Percentiles rank a stretch among this genome's conserved stretches.
phyloP scores from a whole-genome alignment of 192 early-diverging fungal genomes.

The Radiomyces spectabilis region DNA sequence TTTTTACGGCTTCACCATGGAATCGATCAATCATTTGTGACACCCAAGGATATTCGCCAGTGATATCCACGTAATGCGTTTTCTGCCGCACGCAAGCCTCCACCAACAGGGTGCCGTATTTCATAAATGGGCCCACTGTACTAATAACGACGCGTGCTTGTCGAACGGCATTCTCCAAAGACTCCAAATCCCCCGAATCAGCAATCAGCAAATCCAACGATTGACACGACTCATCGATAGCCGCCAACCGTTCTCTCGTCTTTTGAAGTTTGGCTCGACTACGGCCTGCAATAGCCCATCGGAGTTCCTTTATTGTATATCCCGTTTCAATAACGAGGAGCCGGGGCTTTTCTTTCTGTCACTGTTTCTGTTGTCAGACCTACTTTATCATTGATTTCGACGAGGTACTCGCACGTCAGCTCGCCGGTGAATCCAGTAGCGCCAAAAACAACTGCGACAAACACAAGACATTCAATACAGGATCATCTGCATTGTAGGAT shows the following conservation, averaged over 20 bases:
- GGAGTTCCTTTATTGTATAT: constrained; percentile 39
- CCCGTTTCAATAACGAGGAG: neutral
- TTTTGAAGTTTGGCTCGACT: constrained; percentile 55
- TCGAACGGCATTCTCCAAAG: constrained; percentile 51
- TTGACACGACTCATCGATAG: constrained; percentile 38
- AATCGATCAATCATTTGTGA: constrained; percentile 57
- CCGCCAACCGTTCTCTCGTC: constrained; percentile 41
- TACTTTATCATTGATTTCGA: constrained; percentile 12
- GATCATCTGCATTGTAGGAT: too few species aligned
- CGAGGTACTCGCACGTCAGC: constrained; percentile 59
- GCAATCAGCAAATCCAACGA: constrained; percentile 65
- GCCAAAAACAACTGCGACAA: constrained; percentile 49
- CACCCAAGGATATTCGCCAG: constrained; percentile 71
- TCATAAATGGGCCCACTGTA: constrained; percentile 75
- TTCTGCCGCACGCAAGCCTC: constrained; percentile 55
- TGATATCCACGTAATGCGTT: constrained; percentile 87
- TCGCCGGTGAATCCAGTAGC: constrained; percentile 82
- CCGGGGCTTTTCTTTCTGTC: neutral
- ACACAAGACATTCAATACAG: too few species aligned
- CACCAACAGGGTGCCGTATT: constrained; percentile 66
- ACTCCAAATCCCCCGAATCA: constrained; percentile 49
- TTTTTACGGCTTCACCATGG: constrained; percentile 55
- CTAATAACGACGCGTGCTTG: constrained; percentile 69
- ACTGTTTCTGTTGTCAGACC: too few species aligned
- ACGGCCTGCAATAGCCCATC: constrained; percentile 78